Evolutionary conservation across 192 early-diverging fungal species (phyloP).

Genomic region (Rhizophagus prolifer): DNA sequence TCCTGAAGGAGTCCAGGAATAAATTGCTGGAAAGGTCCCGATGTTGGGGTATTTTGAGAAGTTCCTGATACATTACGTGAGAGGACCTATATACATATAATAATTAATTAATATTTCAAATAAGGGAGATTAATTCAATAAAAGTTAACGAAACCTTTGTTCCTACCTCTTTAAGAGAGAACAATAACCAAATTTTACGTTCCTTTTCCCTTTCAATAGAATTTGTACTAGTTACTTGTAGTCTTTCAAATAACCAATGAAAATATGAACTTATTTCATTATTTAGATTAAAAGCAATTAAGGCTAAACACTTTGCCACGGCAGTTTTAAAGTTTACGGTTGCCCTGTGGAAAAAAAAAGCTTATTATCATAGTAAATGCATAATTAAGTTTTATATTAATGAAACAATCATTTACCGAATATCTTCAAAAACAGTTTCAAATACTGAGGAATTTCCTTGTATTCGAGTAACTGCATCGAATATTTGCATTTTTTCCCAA

Average conservation of each 20-base stretch:
- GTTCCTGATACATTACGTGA: not conserved
- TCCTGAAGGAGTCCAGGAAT: constrained; percentile 16
- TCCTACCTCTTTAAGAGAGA: constrained; percentile 24
- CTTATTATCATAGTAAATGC: not conserved
- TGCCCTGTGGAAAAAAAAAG: constrained; percentile 1
- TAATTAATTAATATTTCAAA: not conserved
- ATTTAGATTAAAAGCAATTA: constrained; percentile 5
- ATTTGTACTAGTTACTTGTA: not conserved
- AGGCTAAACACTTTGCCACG: constrained; percentile 14
- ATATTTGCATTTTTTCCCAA: constrained; percentile 19
- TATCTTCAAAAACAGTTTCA: constrained; percentile 27
- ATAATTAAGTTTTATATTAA: not conserved
- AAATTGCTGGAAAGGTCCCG: not conserved
- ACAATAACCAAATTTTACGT: constrained; percentile 24
- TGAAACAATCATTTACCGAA: not conserved
- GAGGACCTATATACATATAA: not conserved
- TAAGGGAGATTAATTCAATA: not conserved
- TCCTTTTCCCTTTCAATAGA: constrained; percentile 25
- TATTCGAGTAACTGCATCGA: constrained; percentile 14
- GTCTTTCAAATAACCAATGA: constrained; percentile 28
- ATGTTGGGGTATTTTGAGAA: not conserved
- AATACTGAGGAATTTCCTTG: not conserved
- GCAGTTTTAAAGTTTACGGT: not conserved
- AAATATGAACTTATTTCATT: constrained; percentile 15
- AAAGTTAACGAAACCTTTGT: not conserved